Percentiles rank a stretch among this genome's conserved stretches.
These are phyloP conservation scores for Globisporangium parvum DNA, from an alignment of 352 stramenopile genomes.

Conservation along the genomic window DNA sequence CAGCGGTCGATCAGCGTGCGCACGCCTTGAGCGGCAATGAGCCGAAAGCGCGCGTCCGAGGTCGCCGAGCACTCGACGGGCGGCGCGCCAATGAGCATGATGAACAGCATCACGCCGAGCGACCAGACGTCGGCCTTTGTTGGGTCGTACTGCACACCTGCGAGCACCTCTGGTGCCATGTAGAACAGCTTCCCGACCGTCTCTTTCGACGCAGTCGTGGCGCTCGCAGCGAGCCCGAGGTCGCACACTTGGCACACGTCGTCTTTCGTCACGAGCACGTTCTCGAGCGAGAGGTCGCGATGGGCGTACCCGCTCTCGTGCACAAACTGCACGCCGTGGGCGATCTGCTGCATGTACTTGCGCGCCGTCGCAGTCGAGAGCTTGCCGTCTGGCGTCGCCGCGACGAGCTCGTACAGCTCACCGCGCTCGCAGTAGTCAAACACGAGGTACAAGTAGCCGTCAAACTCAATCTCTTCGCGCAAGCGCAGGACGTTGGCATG, in stretches of 20 bases:
- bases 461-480: conserved; percentile 72
- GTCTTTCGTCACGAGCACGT: conserved; percentile 69
- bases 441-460: conserved; percentile 76
- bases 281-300: conserved; percentile 80
- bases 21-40: conserved; percentile 54
- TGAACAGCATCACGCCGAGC: conserved; percentile 82
- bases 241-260: conserved; percentile 78
- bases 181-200: conserved; percentile 84
- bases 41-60: conserved; percentile 52
- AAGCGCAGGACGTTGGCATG: conserved; percentile 61
- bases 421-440: conserved; percentile 66
- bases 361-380: conserved; percentile 27
- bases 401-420: conserved; percentile 80
- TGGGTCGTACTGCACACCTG: conserved; percentile 48
- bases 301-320: conserved; percentile 73
- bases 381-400: conserved; percentile 41
- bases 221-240: conserved; percentile 63
- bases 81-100: conserved; percentile 67
- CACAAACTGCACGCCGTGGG: conserved; percentile 63
- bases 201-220: conserved; percentile 32
- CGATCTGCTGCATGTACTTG: conserved; percentile 69
- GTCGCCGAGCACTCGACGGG: conserved; percentile 55
- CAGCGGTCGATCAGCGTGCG: conserved; percentile 59
- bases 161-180: conserved; percentile 81
- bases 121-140: conserved; percentile 83